Base-by-base conservation (phyloP, 2,329 filamentous ascomycete species). In the Pseudogymnoascus sp. region DNA sequence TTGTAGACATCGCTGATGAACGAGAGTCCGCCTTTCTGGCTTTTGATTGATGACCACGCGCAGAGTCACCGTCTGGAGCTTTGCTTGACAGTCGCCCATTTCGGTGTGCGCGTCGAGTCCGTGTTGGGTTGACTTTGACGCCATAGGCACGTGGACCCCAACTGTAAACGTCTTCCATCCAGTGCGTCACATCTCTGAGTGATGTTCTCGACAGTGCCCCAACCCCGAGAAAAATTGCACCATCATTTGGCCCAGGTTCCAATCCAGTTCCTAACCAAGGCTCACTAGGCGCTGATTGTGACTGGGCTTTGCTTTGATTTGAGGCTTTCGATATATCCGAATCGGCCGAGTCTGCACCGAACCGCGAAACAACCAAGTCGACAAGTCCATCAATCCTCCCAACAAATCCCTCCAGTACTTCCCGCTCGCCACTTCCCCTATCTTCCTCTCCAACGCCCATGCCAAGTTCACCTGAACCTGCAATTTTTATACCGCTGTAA, bases 361-460 rank as follows among this genome's bases (percentile, higher is more conserved):
- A 97, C 68, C 89, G 87, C 47, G 90, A 92, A 2, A 97, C 92
- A 45, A 97, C 80, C 60, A 97, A 75, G 75, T 99, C 95, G 5
- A 96, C 83, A 40, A 99, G 80, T 0, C 95, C 95, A 61, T 95
- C 88, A 23, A 91, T 90, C 63, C 90, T 82, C 8, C 81, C 82
- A 1, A 91, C 86, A 66, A 96, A 85, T n/a, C 91, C 91, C 74
- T 97, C 93, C 1, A 99, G 79, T 0, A 97, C 93, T 70, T 96
- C 93, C 70, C 93, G 83, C 77, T 97, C 93, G 34, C 92, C 92
- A 73, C 93, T 97, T 4, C 93, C 93, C 74, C 92, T 88, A 63
- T 97, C 91, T 77, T 97, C 95, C 74, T 97, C 95, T 16, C 95
- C 95, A 1, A 97, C 95, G 0, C 95, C 95, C 54, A 97, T 85